phyloP scores from a whole-genome alignment of 495 filamentous ascomycete genomes.

The Acidomyces sp. region DNA sequence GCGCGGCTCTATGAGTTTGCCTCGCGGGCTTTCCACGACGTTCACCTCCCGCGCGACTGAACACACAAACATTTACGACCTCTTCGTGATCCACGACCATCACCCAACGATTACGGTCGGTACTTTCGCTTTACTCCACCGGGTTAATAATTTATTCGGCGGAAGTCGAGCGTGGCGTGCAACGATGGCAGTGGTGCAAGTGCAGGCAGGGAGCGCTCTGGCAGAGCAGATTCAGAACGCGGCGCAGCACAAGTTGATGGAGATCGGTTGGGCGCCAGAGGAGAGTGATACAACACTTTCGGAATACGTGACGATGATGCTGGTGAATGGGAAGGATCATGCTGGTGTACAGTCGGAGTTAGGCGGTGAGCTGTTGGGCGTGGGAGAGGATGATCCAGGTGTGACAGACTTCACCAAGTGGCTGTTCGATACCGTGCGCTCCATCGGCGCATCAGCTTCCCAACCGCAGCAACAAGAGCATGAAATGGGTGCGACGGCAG shows the following conservation, averaged over 20 bases:
- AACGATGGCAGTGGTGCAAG: slow-evolving; percentile 18
- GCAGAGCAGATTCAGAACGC: slow-evolving; percentile 65
- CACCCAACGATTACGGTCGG: too few relatives aligned
- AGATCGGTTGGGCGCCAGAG: slow-evolving; percentile 79
- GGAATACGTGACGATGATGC: slow-evolving; percentile 94
- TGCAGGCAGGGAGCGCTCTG: slow-evolving; percentile 60
- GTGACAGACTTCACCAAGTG: slow-evolving; percentile 75
- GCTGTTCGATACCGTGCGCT: slow-evolving; percentile 74
- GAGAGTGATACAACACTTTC: slow-evolving; percentile 72
- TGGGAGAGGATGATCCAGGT: slow-evolving; percentile 69
- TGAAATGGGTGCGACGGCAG: background rate
- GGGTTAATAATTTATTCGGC: too few relatives aligned
- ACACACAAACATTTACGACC: too few relatives aligned
- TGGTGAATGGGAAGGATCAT: slow-evolving; percentile 47
- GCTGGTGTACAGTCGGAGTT: slow-evolving; percentile 64
- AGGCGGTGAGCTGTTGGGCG: slow-evolving; percentile 70
- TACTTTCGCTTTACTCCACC: too few relatives aligned
- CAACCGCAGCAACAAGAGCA: background rate
- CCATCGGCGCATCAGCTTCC: slow-evolving; percentile 41
- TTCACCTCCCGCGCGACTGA: too few relatives aligned
- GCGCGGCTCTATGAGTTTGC: too few relatives aligned
- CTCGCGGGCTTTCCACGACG: too few relatives aligned
- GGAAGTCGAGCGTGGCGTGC: background rate
- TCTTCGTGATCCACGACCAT: too few relatives aligned
- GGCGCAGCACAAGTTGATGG: slow-evolving; percentile 87